A percentile compares a stretch with the other conserved stretches of the same genome.
Conservation (phyloP, 495 filamentous ascomycete species). For the Zalerion maritima region DNA sequence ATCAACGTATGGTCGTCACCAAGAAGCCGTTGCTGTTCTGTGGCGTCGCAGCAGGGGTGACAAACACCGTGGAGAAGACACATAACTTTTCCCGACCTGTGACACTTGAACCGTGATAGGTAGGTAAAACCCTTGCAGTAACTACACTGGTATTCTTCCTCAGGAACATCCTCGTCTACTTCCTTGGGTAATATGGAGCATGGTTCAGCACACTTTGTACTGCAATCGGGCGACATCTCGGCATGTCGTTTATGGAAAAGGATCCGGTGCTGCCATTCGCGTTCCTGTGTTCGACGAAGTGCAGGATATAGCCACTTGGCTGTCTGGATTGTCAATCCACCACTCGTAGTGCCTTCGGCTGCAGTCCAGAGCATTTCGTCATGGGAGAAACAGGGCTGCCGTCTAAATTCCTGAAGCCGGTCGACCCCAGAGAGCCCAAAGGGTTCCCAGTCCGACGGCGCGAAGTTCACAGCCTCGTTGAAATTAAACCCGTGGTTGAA, state of each 20-base stretch:
- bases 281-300: constrained; percentile 55
- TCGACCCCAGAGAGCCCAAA: constrained; percentile 78
- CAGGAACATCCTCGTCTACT: constrained; percentile 60
- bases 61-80: constrained; percentile 67
- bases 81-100: constrained; percentile 57
- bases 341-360: constrained; percentile 42
- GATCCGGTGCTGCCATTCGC: constrained; percentile 54
- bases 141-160: constrained; percentile 80
- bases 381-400: constrained; percentile 92
- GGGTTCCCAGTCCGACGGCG: constrained; percentile 91
- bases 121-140: constrained; percentile 90
- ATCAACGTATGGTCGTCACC: constrained; percentile 51
- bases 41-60: constrained; percentile 61
- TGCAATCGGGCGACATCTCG: constrained; percentile 30
- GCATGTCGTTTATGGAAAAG: constrained; percentile 52
- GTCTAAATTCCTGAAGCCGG: constrained; percentile 72
- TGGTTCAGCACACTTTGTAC: no score
- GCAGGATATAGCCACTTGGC: constrained; percentile 90
- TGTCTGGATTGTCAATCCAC: constrained; percentile 76
- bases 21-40: constrained; percentile 42
- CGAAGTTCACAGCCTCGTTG: constrained; percentile 98
- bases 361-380: constrained; percentile 92
- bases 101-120: constrained; percentile 77
- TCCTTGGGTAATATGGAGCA: constrained; percentile 34
- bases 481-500: constrained; percentile 98